phyloP scores from a whole-genome alignment of 176 grass and related monocot species.

The Oryza officinalis region DNA sequence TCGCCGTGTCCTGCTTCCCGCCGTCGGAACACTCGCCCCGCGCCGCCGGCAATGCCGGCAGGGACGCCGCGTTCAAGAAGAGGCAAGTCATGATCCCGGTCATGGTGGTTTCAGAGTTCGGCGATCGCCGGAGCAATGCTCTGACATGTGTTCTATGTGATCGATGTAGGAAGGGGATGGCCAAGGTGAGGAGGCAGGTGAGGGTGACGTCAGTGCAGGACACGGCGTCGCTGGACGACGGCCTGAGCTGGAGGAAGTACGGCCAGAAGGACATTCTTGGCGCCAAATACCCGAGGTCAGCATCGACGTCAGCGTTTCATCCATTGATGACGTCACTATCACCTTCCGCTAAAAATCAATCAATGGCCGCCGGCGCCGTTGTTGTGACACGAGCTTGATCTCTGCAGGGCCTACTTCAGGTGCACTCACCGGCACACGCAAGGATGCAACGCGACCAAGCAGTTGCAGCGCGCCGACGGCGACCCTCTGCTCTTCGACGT shows the following conservation, averaged over 20 bases:
- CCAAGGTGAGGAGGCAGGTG: slow-evolving; percentile 52
- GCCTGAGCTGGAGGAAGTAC: slow-evolving; percentile 92
- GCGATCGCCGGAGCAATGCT: neutral
- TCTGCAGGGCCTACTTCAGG: slow-evolving; percentile 85
- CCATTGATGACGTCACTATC: neutral
- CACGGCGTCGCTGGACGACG: slow-evolving; percentile 52
- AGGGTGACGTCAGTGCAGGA: slow-evolving; percentile 47
- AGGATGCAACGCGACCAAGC: slow-evolving; percentile 73
- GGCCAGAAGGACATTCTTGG: slow-evolving; percentile 96
- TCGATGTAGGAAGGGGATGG: slow-evolving; percentile 50
- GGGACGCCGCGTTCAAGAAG: slow-evolving; percentile 50
- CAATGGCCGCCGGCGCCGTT: neutral
- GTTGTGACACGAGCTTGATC: neutral
- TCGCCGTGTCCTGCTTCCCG: slow-evolving; percentile 25
- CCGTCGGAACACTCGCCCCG: slow-evolving; percentile 13
- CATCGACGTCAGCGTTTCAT: neutral
- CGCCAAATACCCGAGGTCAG: slow-evolving; percentile 84
- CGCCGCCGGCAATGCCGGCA: slow-evolving; percentile 8
- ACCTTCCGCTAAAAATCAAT: neutral
- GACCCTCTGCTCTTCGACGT: slow-evolving; percentile 71
- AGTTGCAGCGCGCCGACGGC: slow-evolving; percentile 76
- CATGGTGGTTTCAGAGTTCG: neutral
- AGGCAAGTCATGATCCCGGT: slow-evolving; percentile 9
- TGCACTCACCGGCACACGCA: slow-evolving; percentile 73
- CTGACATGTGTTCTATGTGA: neutral